A percentile compares a stretch with the other conserved stretches of the same genome.
Conservation (phyloP, 257 asterid genomes). For the Gardenia jasminoides region DNA sequence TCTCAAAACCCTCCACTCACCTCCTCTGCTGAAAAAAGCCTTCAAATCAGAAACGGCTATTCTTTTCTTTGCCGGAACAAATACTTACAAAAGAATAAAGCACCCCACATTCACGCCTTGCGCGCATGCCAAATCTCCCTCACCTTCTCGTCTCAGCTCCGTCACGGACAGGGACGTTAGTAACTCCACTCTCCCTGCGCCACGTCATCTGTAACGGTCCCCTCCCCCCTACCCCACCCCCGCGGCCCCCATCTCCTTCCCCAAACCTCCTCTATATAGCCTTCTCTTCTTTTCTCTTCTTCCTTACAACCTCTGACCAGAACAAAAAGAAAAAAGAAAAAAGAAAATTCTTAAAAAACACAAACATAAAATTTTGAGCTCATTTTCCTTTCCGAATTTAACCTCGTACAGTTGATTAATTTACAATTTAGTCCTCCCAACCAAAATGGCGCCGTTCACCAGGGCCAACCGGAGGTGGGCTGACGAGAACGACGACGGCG, state of each 20-base stretch:
- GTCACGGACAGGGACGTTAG: neutral
- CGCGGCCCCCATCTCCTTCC: neutral
- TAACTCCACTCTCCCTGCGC: neutral
- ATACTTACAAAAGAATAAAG: no score
- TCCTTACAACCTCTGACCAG: neutral
- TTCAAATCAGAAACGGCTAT: no score
- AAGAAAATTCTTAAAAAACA: neutral
- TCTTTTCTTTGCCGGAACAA: no score
- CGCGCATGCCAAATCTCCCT: neutral
- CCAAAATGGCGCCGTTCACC: constrained; percentile 16
- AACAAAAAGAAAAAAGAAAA: neutral
- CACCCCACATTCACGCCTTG: neutral
- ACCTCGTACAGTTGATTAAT: constrained; percentile 24
- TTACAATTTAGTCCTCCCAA: constrained; percentile 18
- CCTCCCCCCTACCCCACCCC: neutral
- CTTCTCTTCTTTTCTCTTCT: neutral
- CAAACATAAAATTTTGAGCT: neutral
- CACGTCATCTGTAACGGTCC: constrained; percentile 24
- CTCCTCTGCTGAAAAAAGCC: neutral
- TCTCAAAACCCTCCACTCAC: no score
- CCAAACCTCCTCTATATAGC: neutral
- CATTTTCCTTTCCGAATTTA: constrained; percentile 24
- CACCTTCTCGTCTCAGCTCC: neutral
- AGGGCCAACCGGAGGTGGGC: neutral
- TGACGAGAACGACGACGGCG: constrained; percentile 26